phyloP scores from a whole-genome alignment of 2,329 filamentous ascomycete species.

The Ascochyta lentis region DNA sequence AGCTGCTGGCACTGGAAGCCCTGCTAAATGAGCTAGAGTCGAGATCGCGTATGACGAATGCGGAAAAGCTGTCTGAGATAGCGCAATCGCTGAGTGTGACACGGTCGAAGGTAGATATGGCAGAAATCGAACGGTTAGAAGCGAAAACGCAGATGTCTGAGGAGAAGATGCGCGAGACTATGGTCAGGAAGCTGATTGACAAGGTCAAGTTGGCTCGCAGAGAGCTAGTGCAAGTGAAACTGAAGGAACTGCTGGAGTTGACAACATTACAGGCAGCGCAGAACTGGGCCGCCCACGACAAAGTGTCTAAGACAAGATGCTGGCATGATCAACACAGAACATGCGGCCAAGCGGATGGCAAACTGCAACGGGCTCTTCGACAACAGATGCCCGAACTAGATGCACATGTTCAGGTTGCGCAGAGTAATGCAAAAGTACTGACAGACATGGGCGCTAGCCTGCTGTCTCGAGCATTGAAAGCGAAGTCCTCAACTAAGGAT shows the following conservation, averaged over 20 bases:
- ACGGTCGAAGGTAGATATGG: not conserved
- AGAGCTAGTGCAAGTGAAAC: slow-evolving; percentile 6
- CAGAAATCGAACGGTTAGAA: not conserved
- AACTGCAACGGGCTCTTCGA: not conserved
- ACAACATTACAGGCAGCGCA: slow-evolving; percentile 24
- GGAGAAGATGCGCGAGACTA: not conserved
- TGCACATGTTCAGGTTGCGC: not conserved
- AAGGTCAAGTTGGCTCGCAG: slow-evolving; percentile 17
- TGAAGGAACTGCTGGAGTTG: slow-evolving; percentile 21
- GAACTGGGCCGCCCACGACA: slow-evolving; percentile 9
- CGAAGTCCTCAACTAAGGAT: not conserved
- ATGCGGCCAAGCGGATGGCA: not conserved
- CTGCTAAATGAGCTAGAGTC: slow-evolving; percentile 5
- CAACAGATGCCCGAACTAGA: slow-evolving; percentile 6
- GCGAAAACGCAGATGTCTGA: not conserved
- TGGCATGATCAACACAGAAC: not conserved
- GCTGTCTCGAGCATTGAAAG: not conserved
- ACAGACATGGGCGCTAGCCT: not conserved
- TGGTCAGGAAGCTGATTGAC: not conserved
- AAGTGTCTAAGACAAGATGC: not conserved
- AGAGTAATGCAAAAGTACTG: not conserved
- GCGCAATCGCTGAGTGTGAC: not conserved
- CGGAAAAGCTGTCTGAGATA: not conserved
- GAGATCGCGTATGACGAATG: not conserved
- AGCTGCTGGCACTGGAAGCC: slow-evolving; percentile 21